phyloP scores from a whole-genome alignment of 306 rosid species.

The Malus orientalis region DNA sequence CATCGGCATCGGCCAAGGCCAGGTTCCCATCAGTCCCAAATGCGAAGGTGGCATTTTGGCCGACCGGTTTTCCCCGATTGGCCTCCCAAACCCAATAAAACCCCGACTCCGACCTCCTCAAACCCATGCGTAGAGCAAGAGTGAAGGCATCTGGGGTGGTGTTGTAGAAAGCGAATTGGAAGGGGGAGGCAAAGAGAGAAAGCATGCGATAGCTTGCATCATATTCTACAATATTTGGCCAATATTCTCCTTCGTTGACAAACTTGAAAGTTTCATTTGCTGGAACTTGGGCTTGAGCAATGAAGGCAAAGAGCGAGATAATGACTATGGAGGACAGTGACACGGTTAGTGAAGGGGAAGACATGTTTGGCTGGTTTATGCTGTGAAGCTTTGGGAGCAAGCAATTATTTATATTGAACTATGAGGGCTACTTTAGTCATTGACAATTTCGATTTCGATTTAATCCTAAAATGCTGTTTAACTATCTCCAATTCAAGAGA shows the following conservation, averaged over 20 bases:
- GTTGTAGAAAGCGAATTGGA: constrained; percentile 64
- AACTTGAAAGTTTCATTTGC: constrained; percentile 40
- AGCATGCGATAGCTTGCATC: constrained; percentile 36
- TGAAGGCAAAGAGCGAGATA: constrained; percentile 10
- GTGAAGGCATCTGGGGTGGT: constrained; percentile 63
- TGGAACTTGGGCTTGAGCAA: constrained; percentile 42
- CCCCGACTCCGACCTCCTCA: constrained; percentile 36
- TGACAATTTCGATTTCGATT: not conserved
- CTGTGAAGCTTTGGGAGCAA: not conserved
- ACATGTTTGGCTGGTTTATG: not conserved
- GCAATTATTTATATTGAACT: not conserved
- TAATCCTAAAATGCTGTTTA: not conserved
- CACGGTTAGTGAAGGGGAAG: not conserved
- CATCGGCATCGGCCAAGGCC: constrained; percentile 50
- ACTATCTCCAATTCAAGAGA: not conserved
- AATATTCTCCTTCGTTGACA: constrained; percentile 45
- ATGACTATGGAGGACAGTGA: constrained; percentile 3
- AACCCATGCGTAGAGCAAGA: constrained; percentile 56
- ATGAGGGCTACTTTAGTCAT: not conserved
- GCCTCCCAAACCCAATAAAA: constrained; percentile 82
- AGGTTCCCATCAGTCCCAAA: constrained; percentile 50
- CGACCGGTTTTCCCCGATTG: constrained; percentile 59
- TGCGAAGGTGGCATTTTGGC: constrained; percentile 52
- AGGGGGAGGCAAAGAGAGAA: constrained; percentile 29
- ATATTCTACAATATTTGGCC: constrained; percentile 41